These are phyloP conservation scores for Erigeron philadelphicus DNA, from an alignment of 140 eudicot species.

Conservation along the genomic window DNA sequence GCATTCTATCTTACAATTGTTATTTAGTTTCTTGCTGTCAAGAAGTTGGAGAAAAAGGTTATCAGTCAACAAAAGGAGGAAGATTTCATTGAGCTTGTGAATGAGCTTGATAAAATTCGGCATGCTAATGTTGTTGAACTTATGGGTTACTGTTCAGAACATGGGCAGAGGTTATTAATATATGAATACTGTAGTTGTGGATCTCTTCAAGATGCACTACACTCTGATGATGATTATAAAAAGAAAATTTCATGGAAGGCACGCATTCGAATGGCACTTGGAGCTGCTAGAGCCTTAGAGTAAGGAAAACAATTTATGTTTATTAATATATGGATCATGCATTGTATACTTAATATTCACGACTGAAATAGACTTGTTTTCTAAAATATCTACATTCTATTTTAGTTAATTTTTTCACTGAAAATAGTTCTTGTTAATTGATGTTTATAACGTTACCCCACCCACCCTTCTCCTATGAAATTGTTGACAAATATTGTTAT, in stretches of 20 bases:
- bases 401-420: background rate
- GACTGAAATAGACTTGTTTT: background rate
- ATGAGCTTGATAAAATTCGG: slow-evolving; percentile 58
- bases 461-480: too few relatives aligned
- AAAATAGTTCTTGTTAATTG: too few relatives aligned
- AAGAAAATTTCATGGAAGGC: slow-evolving; percentile 67
- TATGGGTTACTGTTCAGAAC: slow-evolving; percentile 88
- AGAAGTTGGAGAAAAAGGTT: slow-evolving; percentile 64
- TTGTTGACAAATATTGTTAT: too few relatives aligned
- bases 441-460: too few relatives aligned
- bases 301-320: slow-evolving; percentile 33
- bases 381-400: background rate
- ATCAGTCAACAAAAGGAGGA: slow-evolving; percentile 69
- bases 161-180: slow-evolving; percentile 68
- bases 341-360: background rate
- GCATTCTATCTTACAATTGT: slow-evolving; percentile 14
- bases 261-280: slow-evolving; percentile 90
- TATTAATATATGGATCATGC: background rate
- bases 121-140: slow-evolving; percentile 85
- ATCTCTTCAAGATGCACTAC: slow-evolving; percentile 73
- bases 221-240: slow-evolving; percentile 72
- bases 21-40: slow-evolving; percentile 62
- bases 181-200: slow-evolving; percentile 76
- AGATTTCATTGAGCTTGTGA: slow-evolving; percentile 70
- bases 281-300: slow-evolving; percentile 98